These are phyloP conservation scores for Carex scoparia DNA, from an alignment of 176 grass and related monocot genomes.

Conservation along the genomic window DNA sequence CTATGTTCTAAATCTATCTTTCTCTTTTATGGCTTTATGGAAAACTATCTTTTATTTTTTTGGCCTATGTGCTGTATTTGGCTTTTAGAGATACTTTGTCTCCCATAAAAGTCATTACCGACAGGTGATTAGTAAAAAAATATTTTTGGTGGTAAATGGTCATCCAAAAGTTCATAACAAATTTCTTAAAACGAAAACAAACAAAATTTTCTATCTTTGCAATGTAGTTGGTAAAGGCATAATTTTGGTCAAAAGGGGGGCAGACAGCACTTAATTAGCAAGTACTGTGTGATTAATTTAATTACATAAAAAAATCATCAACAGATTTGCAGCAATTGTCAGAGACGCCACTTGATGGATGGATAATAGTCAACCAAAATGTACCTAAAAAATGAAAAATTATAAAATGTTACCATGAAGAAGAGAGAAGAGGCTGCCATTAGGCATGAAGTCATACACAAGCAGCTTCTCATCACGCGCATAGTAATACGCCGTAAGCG, in stretches of 20 bases:
- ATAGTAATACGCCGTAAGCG: slow-evolving; percentile 83
- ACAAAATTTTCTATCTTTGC: neutral
- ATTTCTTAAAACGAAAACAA: neutral
- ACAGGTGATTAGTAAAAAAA: neutral
- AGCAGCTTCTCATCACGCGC: slow-evolving; percentile 97
- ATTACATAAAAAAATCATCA: neutral
- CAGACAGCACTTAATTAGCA: neutral
- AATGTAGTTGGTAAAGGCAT: neutral
- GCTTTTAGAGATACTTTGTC: slow-evolving; percentile 25
- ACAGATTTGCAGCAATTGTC: slow-evolving; percentile 9
- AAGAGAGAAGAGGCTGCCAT: slow-evolving; percentile 78
- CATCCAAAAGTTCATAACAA: neutral
- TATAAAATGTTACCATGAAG: slow-evolving; percentile 56
- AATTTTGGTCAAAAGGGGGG: slow-evolving; percentile 1
- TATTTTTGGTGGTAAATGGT: neutral
- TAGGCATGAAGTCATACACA: slow-evolving; percentile 97
- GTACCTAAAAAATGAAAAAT: neutral
- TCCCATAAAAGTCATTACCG: slow-evolving; percentile 8
- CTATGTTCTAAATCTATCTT: neutral
- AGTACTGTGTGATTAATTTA: neutral
- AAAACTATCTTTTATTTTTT: neutral
- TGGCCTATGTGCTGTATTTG: slow-evolving; percentile 3
- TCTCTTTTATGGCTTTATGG: slow-evolving; percentile 13
- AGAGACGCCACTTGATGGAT: neutral
- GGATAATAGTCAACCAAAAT: slow-evolving; percentile 13